Evolutionary conservation across 208 protist species (phyloP).

Genomic region (Spongospora subterranea): DNA sequence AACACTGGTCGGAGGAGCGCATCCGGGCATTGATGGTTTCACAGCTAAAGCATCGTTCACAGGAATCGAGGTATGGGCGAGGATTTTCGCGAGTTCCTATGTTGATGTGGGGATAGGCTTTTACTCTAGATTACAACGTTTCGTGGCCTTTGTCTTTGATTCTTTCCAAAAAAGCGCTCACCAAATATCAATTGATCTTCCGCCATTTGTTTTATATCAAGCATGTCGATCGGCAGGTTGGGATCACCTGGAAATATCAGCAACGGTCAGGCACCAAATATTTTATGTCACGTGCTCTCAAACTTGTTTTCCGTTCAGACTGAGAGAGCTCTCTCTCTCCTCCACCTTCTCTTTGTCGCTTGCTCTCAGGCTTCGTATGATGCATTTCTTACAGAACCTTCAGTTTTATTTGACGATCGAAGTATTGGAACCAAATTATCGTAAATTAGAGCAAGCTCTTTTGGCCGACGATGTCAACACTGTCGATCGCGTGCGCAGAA

Average conservation of each 20-base stretch:
- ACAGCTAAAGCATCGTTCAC: neutral
- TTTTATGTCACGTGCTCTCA: too few relatives aligned
- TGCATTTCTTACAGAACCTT: conserved; percentile 81
- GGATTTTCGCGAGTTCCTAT: neutral
- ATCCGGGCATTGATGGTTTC: neutral
- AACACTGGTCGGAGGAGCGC: too few relatives aligned
- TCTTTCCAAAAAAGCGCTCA: conserved; percentile 72
- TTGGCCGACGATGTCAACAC: neutral
- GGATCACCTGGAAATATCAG: conserved; percentile 71
- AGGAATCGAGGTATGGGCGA: conserved; percentile 15
- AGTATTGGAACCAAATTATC: conserved; percentile 75
- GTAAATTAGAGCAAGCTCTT: conserved; percentile 59
- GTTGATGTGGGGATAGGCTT: conserved; percentile 1
- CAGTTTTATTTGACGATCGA: conserved; percentile 77
- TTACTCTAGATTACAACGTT: conserved; percentile 69
- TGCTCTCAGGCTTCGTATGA: conserved; percentile 74
- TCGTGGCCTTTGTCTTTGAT: conserved; percentile 77
- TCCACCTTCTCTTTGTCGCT: neutral
- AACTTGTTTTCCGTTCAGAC: neutral
- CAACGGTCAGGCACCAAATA: conserved; percentile 53
- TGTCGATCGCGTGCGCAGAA: neutral
- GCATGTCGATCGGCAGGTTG: conserved; percentile 72
- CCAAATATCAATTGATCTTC: conserved; percentile 81
- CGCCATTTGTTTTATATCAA: conserved; percentile 79
- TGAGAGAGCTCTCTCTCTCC: neutral